Base-by-base conservation (phyloP, 108 stramenopile genomes). In the Nannochloropsis gaditana region DNA sequence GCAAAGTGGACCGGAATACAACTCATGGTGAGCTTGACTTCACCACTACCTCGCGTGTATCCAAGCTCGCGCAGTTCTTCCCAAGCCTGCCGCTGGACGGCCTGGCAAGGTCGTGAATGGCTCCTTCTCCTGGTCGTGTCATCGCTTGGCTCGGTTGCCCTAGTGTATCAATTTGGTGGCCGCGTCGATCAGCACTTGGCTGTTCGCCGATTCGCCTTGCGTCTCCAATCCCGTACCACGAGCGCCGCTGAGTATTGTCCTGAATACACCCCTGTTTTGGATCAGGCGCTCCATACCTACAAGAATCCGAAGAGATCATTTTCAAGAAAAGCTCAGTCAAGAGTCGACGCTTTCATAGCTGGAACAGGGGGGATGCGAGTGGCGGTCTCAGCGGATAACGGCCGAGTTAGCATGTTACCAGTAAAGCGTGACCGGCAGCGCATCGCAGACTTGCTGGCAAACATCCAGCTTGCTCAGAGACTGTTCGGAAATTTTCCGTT, bases 31-130 rank as follows among this genome's bases (percentile, higher is more conserved):
- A 31, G 31, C 31, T 31, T 31, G 31, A 31, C 1, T 31, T 31
- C 31, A 31, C 31, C 31, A 31, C 31, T 31, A 31, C 31, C 31
- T 31, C 31, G 31, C 31, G 31, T 31, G 31, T 31, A 31, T 31
- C 31, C 31, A 31, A 31, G 31, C 31, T 31, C 31, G 31, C 31
- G 31, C 31, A 31, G 31, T 31, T 31, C 31, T 31, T 31, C 31
- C 31, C 31, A 31, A 1, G 31, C 31, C 31, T 31, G 31, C 31
- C 31, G 31, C 31, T 31, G 31, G 31, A 31, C 31, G 31, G 31
- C n/a, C n/a, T 73, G 59, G 59, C 59, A 73, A 73, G 59, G n/a
- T n/a, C n/a, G 59, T 15, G 19, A n/a, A 73, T 73, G 59, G 59
- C 4, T 73, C 6, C 59, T 73, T n/a, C 59, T 73, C 59, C 15